These are phyloP conservation scores for Solanum tarijense DNA, from an alignment of 257 asterid species.

Conservation along the genomic window DNA sequence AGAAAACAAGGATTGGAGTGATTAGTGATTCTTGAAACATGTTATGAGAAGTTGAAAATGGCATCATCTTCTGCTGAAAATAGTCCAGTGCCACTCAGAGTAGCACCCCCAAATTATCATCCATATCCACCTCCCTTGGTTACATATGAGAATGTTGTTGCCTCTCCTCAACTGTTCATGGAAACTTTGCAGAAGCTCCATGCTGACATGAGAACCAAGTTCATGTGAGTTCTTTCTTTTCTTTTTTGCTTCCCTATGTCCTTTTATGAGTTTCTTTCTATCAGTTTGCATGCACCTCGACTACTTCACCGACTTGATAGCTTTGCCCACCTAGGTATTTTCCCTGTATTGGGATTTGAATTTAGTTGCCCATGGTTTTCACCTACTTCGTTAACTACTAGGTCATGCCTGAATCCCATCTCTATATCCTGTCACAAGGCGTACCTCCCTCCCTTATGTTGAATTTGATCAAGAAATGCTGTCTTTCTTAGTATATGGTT, in stretches of 20 bases:
- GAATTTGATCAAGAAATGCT: neutral
- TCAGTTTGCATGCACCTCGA: neutral
- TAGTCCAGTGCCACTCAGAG: constrained; percentile 17
- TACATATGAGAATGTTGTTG: constrained; percentile 45
- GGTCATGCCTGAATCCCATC: neutral
- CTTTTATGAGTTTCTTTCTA: neutral
- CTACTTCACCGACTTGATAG: neutral
- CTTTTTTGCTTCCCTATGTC: neutral
- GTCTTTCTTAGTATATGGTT: neutral
- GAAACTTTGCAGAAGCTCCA: constrained; percentile 67
- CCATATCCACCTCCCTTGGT: constrained; percentile 67
- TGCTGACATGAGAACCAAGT: constrained; percentile 66
- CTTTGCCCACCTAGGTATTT: neutral
- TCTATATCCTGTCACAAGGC: neutral
- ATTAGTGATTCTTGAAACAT: constrained; percentile 5
- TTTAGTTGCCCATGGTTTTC: neutral
- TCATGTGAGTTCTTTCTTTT: constrained; percentile 46
- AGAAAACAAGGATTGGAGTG: constrained; percentile 26
- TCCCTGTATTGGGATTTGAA: neutral
- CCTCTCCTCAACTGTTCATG: constrained; percentile 39
- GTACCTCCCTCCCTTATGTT: neutral
- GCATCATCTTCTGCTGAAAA: constrained; percentile 23
- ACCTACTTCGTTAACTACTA: neutral
- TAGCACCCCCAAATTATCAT: constrained; percentile 17
- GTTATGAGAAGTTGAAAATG: constrained; percentile 14